Evolutionary conservation across 352 stramenopile species (phyloP).

Genomic region (Phytophthora constricta): DNA sequence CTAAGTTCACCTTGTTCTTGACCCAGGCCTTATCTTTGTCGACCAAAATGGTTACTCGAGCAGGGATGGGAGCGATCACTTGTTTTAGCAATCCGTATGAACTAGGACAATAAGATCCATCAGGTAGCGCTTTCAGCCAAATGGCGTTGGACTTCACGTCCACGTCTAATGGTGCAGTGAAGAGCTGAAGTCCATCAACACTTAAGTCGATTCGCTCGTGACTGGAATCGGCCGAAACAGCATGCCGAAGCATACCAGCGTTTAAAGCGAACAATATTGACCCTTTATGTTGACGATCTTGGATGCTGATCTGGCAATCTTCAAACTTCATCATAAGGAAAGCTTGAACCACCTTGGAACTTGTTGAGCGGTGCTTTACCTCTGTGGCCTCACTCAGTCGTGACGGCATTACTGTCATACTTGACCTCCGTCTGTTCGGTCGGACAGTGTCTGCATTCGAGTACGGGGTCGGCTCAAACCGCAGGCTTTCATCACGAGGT

Average conservation of each 20-base stretch:
- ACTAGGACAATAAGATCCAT: conserved; percentile 67
- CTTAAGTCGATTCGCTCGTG: conserved; percentile 67
- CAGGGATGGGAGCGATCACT: conserved; percentile 73
- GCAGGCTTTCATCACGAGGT: conserved; percentile 11
- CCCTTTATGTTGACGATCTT: conserved; percentile 73
- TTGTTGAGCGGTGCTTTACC: not conserved
- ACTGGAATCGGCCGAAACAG: conserved; percentile 50
- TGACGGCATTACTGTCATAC: conserved; percentile 11
- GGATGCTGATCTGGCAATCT: conserved; percentile 82
- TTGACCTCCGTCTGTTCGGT: conserved; percentile 18
- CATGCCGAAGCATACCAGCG: conserved; percentile 62
- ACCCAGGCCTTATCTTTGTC: conserved; percentile 43
- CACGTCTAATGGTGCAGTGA: conserved; percentile 73
- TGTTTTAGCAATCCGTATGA: conserved; percentile 67
- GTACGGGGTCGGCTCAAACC: conserved; percentile 34
- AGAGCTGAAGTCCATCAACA: conserved; percentile 68
- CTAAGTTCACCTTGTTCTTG: conserved; percentile 55
- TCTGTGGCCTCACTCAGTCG: conserved; percentile 12
- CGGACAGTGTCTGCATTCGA: conserved; percentile 40
- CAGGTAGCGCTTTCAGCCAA: conserved; percentile 64
- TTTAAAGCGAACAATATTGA: conserved; percentile 72
- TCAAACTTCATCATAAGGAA: conserved; percentile 80
- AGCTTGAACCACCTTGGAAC: conserved; percentile 42
- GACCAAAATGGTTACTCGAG: conserved; percentile 61
- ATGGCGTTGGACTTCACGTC: conserved; percentile 72